Percentiles rank a stretch among this genome's conserved stretches.
Conservation (phyloP, 768 basidiomycete genomes). For the Lactifluus pinguis region DNA sequence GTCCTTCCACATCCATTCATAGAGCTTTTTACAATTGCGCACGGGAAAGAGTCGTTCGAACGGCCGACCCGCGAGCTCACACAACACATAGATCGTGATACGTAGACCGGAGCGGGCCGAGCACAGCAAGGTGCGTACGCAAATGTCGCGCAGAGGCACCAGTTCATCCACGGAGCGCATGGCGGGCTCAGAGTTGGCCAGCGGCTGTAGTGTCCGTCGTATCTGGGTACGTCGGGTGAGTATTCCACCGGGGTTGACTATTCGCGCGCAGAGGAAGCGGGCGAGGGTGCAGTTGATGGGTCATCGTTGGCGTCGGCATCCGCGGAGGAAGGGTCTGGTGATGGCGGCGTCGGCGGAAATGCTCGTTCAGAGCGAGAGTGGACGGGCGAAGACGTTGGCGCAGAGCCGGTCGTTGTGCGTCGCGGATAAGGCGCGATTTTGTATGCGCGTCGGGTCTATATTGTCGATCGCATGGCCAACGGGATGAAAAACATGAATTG, state of each 20-base stretch:
- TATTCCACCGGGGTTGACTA: constrained; percentile 80
- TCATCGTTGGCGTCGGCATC: neutral
- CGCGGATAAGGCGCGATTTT: constrained; percentile 90
- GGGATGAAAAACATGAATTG: too few species aligned
- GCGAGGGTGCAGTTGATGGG: neutral
- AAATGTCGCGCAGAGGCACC: constrained; percentile 83
- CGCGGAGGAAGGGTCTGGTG: too few species aligned
- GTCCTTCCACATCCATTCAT: constrained; percentile 69
- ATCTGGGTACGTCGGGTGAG: constrained; percentile 87
- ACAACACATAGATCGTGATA: constrained; percentile 81
- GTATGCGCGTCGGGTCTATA: constrained; percentile 92
- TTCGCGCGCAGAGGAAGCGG: constrained; percentile 30
- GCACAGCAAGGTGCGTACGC: constrained; percentile 91
- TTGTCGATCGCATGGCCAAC: constrained; percentile 39
- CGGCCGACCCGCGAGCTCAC: constrained; percentile 76
- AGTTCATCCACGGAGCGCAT: constrained; percentile 87
- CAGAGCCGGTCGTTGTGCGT: constrained; percentile 92
- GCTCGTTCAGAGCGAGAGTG: constrained; percentile 25
- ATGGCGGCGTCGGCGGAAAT: neutral
- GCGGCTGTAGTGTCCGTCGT: constrained; percentile 78
- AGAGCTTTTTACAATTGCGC: constrained; percentile 77
- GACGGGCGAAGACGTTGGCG: constrained; percentile 56
- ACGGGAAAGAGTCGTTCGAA: constrained; percentile 77
- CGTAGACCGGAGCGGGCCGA: constrained; percentile 83
- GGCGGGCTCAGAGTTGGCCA: constrained; percentile 86